These are phyloP conservation scores for Blastobotrys persicus DNA, from an alignment of 1,139 yeast genomes.

Conservation along the genomic window DNA sequence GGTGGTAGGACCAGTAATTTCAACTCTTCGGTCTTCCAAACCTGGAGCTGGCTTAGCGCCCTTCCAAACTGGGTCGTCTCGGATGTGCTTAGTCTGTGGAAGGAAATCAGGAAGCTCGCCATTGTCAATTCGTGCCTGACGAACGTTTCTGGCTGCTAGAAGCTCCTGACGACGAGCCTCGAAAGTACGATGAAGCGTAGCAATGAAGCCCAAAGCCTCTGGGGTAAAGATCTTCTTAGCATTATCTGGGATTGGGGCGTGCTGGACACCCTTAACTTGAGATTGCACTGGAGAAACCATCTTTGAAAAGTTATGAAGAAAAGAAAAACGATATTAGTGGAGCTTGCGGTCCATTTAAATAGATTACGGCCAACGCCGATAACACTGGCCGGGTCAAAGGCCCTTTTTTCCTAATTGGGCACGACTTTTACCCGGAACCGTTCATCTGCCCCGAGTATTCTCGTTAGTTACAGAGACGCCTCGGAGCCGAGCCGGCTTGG, in stretches of 20 bases:
- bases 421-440: constrained; percentile 4
- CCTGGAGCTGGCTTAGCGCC: constrained; percentile 79
- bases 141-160: constrained; percentile 56
- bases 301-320: constrained; percentile 11
- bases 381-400: constrained; percentile 4
- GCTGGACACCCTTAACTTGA: constrained; percentile 32
- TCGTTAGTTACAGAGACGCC: neutral
- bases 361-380: constrained; percentile 4
- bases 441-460: constrained; percentile 1
- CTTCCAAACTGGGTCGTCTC: constrained; percentile 75
- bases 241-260: constrained; percentile 28
- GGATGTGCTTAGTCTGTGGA: constrained; percentile 66
- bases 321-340: neutral
- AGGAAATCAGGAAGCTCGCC: constrained; percentile 72
- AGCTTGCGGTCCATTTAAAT: constrained; percentile 1
- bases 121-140: constrained; percentile 60
- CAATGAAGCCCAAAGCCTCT: constrained; percentile 71
- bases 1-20: constrained; percentile 57
- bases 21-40: constrained; percentile 54
- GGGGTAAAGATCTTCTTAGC: constrained; percentile 50
- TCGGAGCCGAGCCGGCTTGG: constrained; percentile 3
- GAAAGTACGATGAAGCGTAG: constrained; percentile 71
- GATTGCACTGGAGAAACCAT: constrained; percentile 38
- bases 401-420: neutral
- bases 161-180: constrained; percentile 58